These are phyloP conservation scores for Hylodesmum podocarpum DNA, from an alignment of 306 rosid species.

Conservation along the genomic window DNA sequence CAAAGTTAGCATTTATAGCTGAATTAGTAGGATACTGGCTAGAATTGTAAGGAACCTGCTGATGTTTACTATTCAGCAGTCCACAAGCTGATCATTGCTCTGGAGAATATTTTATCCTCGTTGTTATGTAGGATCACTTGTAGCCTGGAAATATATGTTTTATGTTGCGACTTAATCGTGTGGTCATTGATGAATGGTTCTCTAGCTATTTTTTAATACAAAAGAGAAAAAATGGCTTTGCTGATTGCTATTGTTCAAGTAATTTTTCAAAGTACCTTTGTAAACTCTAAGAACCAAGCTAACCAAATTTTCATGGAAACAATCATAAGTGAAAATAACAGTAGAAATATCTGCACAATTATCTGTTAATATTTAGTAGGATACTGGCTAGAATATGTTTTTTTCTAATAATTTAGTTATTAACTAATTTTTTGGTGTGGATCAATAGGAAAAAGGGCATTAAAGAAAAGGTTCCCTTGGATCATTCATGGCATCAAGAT, in stretches of 20 bases:
- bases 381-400: neutral
- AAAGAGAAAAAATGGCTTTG: neutral
- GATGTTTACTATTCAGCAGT: neutral
- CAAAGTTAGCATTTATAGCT: neutral
- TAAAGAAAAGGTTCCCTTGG: conserved; percentile 8
- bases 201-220: neutral
- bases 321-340: neutral
- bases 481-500: conserved; percentile 57
- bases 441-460: conserved; percentile 18
- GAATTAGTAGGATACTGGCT: too few species aligned
- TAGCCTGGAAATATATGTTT: neutral
- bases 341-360: conserved; percentile 5
- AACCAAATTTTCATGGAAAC: neutral
- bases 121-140: neutral
- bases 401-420: neutral
- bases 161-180: neutral
- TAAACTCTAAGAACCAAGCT: neutral
- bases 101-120: neutral
- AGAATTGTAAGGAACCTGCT: neutral
- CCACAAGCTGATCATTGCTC: neutral
- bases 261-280: neutral
- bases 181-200: neutral
- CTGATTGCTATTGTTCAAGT: conserved; percentile 1
- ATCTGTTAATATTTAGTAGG: neutral
- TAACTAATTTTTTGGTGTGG: neutral